Conservation (phyloP, 2,329 filamentous ascomycete species). For the Emericellopsis cladophorae region DNA sequence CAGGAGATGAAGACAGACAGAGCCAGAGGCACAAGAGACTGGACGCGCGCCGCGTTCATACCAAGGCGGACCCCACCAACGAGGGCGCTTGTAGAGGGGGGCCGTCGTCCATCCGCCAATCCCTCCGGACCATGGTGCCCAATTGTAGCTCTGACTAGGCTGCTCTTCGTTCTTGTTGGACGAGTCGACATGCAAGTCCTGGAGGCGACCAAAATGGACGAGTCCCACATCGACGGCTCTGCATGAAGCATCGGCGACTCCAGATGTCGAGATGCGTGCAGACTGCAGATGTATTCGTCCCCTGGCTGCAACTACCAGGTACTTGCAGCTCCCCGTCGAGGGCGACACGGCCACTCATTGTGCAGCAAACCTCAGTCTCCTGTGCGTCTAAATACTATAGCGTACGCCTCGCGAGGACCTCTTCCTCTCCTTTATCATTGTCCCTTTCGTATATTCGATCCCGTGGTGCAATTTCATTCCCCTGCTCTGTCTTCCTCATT, state of each 20-base stretch:
- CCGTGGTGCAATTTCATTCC: background rate
- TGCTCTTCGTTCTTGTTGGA: background rate
- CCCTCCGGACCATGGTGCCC: conserved; percentile 5
- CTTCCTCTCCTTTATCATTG: background rate
- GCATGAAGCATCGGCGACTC: conserved; percentile 3
- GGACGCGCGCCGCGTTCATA: too few species aligned
- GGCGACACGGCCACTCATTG: background rate
- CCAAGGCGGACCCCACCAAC: background rate
- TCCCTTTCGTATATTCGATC: background rate
- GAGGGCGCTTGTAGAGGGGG: conserved; percentile 1
- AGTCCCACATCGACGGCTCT: conserved; percentile 1
- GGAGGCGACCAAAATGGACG: background rate
- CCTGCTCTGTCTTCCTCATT: background rate
- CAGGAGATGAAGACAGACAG: background rate
- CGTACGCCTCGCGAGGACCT: background rate
- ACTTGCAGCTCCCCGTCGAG: background rate
- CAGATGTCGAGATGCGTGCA: background rate
- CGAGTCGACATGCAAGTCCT: background rate
- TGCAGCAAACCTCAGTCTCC: background rate
- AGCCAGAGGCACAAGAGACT: too few species aligned
- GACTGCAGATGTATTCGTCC: background rate
- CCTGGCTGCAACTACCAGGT: background rate
- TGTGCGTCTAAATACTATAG: background rate
- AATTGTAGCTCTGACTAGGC: background rate
- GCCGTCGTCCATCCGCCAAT: conserved; percentile 20